Evolutionary conservation across 352 stramenopile genomes (phyloP).

Genomic region (Pythium monospermum): DNA sequence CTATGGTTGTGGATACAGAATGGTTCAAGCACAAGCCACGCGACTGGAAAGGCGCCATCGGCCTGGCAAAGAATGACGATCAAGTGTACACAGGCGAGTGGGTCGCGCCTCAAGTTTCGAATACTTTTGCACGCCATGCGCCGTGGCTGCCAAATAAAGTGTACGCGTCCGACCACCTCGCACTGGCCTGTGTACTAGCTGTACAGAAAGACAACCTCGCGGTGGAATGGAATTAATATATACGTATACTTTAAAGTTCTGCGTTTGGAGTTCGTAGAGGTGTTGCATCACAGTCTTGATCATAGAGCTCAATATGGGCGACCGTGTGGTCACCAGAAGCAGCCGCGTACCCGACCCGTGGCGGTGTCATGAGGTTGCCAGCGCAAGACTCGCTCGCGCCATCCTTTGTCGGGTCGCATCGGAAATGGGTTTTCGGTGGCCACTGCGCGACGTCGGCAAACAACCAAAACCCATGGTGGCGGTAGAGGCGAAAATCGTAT

Average conservation of each 20-base stretch:
- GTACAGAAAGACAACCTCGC: conserved; percentile 39
- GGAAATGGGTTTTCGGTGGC: conserved; percentile 53
- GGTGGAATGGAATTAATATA: conserved; percentile 43
- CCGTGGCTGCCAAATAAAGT: conserved; percentile 60
- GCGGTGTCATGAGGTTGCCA: conserved; percentile 29
- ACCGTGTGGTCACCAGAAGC: not conserved
- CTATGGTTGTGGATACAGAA: conserved; percentile 25
- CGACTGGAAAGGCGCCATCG: conserved; percentile 24
- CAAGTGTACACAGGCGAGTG: conserved; percentile 49
- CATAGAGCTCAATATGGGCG: not conserved
- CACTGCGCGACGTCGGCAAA: conserved; percentile 48
- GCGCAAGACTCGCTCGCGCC: conserved; percentile 25
- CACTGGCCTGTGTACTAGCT: conserved; percentile 62
- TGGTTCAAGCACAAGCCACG: conserved; percentile 35
- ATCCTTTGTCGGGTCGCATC: conserved; percentile 49
- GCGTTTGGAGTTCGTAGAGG: not conserved
- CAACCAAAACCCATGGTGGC: conserved; percentile 66
- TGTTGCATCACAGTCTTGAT: not conserved
- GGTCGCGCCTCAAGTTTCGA: conserved; percentile 35
- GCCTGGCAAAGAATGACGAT: conserved; percentile 24
- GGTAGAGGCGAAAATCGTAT: conserved; percentile 49
- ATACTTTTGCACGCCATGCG: conserved; percentile 21
- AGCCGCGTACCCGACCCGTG: conserved; percentile 35
- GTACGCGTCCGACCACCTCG: conserved; percentile 78
- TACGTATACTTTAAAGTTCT: not conserved